Evolutionary conservation across 495 filamentous ascomycete genomes (phyloP), one percentile per base, ranked within the genome.

Genomic region (Talaromyces borbonicus): DNA sequence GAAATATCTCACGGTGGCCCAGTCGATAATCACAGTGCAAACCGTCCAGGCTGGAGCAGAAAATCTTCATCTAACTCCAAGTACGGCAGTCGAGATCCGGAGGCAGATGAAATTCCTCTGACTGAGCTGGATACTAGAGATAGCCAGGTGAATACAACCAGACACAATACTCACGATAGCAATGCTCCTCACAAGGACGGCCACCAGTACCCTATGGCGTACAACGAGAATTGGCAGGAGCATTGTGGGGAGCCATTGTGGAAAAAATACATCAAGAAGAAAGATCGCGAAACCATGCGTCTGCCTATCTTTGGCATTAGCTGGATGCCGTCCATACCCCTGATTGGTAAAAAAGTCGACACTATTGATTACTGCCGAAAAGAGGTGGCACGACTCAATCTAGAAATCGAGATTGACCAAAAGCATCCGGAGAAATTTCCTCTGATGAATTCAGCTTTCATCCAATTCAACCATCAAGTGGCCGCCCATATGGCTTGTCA

Each of bases 401-500:
- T 90, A 43, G 93, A 97, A 63, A 95, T 98, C 43, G 90, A 96
- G 58, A 66, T 83, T 25, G 93, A 97, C 54, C 93, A 98, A 56
- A 70, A 81, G 52, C 73, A 88, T 25, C 85, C 84, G 0, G 90
- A 96, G 53, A 80, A 80, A 23, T 98, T 85, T 49, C 93, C 92
- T 2, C 67, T 90, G 44, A 95, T 98, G 90, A 96, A 89, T 55
- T 95, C 93, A 9, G 92, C 92, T 11, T 98, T 98, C 56, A 88
- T 98, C 45, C 92, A 98, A 60, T 98, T 98, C 74, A 95, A 97
- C 54, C 85, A 95, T 55, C 92, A 98, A 63, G 87, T 95, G 4
- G 88, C 90, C 6, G 92, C 92, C 2, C 92, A 98, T 55, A 97
- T 98, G 92, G 90, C 90, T 48, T 95, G 87, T 60, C 92, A 98